Conservation (phyloP, 768 basidiomycete genomes). For the Favolaschia claudopus region DNA sequence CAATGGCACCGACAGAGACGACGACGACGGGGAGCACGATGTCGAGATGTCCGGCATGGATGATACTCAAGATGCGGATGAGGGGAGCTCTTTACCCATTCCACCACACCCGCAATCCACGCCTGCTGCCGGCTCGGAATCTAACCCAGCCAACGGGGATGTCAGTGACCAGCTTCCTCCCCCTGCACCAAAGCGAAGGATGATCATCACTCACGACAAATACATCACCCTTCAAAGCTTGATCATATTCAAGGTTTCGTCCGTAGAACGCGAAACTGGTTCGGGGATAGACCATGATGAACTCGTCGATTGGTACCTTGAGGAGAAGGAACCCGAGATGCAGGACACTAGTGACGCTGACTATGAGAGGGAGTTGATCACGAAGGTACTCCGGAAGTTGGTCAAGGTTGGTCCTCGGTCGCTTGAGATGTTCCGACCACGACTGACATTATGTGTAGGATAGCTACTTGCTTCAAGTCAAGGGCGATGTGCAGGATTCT, state of each 20-base stretch:
- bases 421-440: background rate
- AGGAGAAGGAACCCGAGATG: constrained; percentile 84
- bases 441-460: constrained; percentile 61
- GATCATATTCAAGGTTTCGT: constrained; percentile 82
- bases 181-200: constrained; percentile 67
- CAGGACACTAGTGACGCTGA: constrained; percentile 88
- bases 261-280: constrained; percentile 77
- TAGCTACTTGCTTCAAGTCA: constrained; percentile 83
- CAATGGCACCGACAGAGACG: constrained; percentile 41
- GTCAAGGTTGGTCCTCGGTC: constrained; percentile 72
- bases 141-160: constrained; percentile 45
- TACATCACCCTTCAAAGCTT: constrained; percentile 91
- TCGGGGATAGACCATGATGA: constrained; percentile 88
- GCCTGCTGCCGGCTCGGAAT: constrained; percentile 41
- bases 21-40: constrained; percentile 61
- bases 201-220: constrained; percentile 96
- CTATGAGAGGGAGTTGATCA: constrained; percentile 88
- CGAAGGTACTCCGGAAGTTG: constrained; percentile 87
- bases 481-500: constrained; percentile 84
- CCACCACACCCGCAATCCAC: constrained; percentile 37
- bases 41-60: constrained; percentile 63
- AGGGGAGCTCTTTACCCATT: constrained; percentile 54
- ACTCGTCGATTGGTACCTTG: constrained; percentile 96
- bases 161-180: constrained; percentile 43
- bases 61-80: too few species aligned